Conservation (phyloP, 129 eudicot genomes). For the Centaurea solstitialis region DNA sequence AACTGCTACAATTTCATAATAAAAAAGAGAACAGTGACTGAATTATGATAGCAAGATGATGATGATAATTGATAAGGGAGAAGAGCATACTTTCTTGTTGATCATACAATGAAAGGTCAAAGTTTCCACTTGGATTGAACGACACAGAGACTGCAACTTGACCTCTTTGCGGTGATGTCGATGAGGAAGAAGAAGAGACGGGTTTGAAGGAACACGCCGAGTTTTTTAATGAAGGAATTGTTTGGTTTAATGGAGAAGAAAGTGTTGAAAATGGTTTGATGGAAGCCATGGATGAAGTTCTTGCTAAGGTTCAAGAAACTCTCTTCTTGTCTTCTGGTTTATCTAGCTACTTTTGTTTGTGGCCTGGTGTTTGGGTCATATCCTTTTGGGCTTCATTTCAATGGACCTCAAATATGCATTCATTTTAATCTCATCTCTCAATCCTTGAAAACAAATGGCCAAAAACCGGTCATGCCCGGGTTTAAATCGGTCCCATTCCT, state of each 20-base stretch:
- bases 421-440: not conserved
- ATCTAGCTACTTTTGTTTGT: constrained; percentile 28
- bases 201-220: constrained; percentile 44
- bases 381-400: constrained; percentile 33
- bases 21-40: not conserved
- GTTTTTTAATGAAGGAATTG: constrained; percentile 29
- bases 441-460: not conserved
- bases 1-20: not conserved
- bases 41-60: not conserved
- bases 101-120: constrained; percentile 76
- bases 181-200: constrained; percentile 15
- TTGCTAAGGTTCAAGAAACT: constrained; percentile 18
- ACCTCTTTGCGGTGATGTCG: constrained; percentile 33
- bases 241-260: constrained; percentile 46
- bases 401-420: constrained; percentile 17
- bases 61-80: not conserved
- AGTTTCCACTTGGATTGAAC: constrained; percentile 85
- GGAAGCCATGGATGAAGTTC: constrained; percentile 53
- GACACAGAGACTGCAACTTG: constrained; percentile 62
- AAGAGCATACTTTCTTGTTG: constrained; percentile 57
- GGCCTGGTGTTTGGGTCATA: constrained; percentile 44
- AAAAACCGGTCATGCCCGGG: too few relatives aligned
- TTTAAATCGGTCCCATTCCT: too few relatives aligned
- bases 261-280: constrained; percentile 44
- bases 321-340: constrained; percentile 6